phyloP scores from a whole-genome alignment of 768 basidiomycete genomes.

The Kwoniella europaea region DNA sequence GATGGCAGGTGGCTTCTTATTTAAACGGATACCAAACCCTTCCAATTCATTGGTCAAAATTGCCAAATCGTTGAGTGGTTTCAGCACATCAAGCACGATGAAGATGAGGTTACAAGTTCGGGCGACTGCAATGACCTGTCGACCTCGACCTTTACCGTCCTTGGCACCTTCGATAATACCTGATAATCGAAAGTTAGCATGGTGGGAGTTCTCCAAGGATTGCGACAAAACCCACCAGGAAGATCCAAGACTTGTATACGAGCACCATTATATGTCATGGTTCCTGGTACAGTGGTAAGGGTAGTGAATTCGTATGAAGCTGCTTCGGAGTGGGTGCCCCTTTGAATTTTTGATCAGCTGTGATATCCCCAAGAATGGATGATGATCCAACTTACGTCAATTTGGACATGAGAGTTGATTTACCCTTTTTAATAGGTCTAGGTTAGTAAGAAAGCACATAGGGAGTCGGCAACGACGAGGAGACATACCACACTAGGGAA shows the following conservation, averaged over 20 bases:
- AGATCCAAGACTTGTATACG: conserved; percentile 93
- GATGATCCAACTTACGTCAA: conserved; percentile 46
- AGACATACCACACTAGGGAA: conserved; percentile 62
- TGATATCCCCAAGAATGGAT: neutral
- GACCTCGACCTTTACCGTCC: conserved; percentile 93
- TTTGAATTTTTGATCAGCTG: conserved; percentile 60
- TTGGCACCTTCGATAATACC: conserved; percentile 99
- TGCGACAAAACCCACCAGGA: conserved; percentile 64
- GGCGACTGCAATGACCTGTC: conserved; percentile 80
- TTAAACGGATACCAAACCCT: conserved; percentile 96
- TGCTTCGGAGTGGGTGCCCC: conserved; percentile 93
- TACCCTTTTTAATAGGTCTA: conserved; percentile 39
- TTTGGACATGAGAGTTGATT: conserved; percentile 58
- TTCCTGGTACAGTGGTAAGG: conserved; percentile 92
- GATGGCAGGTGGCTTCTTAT: conserved; percentile 90
- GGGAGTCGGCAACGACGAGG: neutral
- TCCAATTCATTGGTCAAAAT: conserved; percentile 91
- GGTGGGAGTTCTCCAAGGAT: neutral
- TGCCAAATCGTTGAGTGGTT: conserved; percentile 90
- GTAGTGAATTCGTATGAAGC: conserved; percentile 98
- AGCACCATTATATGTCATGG: conserved; percentile 90
- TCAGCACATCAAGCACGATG: conserved; percentile 96
- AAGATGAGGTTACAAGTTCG: conserved; percentile 98
- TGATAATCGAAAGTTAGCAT: conserved; percentile 61
- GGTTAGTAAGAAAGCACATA: neutral